Evolutionary conservation across 805 yeast species (phyloP).

Genomic region (Jamesozyma gamospora): DNA sequence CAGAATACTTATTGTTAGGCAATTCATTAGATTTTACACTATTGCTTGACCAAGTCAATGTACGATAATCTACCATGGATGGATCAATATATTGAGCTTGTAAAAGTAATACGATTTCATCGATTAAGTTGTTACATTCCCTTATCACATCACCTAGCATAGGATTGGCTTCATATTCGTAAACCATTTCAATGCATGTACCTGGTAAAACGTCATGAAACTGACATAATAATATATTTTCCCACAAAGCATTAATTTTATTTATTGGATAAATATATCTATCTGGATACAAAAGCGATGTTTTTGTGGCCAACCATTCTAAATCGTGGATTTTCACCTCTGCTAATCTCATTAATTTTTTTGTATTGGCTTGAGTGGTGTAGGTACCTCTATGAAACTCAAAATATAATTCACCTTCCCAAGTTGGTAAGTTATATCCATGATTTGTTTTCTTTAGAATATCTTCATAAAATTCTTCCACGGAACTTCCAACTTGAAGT

Average conservation of each 20-base stretch:
- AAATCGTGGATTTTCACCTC: constrained; percentile 77
- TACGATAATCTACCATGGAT: constrained; percentile 31
- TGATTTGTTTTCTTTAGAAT: constrained; percentile 51
- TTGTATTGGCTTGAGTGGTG: constrained; percentile 84
- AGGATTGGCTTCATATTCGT: constrained; percentile 77
- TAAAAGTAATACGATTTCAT: constrained; percentile 40
- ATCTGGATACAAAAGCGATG: constrained; percentile 41
- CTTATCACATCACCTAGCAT: constrained; percentile 52
- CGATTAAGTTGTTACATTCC: constrained; percentile 42
- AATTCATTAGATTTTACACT: not conserved
- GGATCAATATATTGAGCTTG: constrained; percentile 16
- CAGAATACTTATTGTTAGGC: not conserved
- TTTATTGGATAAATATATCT: constrained; percentile 62
- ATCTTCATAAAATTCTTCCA: constrained; percentile 70
- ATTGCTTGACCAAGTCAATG: constrained; percentile 49
- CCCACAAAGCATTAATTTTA: constrained; percentile 70
- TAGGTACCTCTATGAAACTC: constrained; percentile 97
- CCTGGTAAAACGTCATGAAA: constrained; percentile 99
- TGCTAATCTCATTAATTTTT: constrained; percentile 64
- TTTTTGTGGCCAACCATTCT: constrained; percentile 71
- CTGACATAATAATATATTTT: constrained; percentile 78
- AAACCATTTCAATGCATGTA: constrained; percentile 87
- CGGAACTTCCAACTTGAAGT: constrained; percentile 59
- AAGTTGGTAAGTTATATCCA: constrained; percentile 64
- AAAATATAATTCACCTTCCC: constrained; percentile 90